Base-by-base conservation (phyloP, 352 stramenopile genomes). In the Achlya hypogyna region DNA sequence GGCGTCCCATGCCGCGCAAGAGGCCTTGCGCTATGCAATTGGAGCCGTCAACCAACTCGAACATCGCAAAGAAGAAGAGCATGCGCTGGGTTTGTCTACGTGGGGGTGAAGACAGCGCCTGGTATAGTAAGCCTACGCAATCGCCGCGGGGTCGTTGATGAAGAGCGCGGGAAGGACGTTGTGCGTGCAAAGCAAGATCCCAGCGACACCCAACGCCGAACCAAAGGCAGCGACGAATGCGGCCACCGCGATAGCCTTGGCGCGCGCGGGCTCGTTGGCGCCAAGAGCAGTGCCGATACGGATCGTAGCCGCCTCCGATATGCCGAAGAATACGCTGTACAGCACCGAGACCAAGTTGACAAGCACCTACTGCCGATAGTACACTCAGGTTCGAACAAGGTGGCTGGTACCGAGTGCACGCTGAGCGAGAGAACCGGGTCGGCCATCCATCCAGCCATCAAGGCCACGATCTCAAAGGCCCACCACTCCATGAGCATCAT, bases 401-500 rank as follows among this genome's bases (percentile, higher is more conserved):
- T 88, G 23, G 85, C 71, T 20, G 89, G 52, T 38, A 93, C 80
- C 22, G 82, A 88, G 62, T 93, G 84, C 18, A 88, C 82, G 40
- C 78, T 89, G 42, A 93, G 81, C 18, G 81, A 73, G 3, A 88
- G 66, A 38, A 91, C 77, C 40, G 77, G 78, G 71, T 88, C 74
- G 22, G 81, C 77, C 23, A 93, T 69, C 63, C 75, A 73, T 0
- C 84, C 84, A 0, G 82, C 82, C 27, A 88, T 77, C 6, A 75
- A 71, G 18, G 82, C 77, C 81, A 91, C 85, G 70, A 91, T 87
- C 69, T 93, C 84, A 49, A 89, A 93, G 38, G 84, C 80, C 68
- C 76, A 81, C 82, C 81, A 91, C 69, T 93, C 84, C 9, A 91
- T 64, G 49, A 89, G 56, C 72, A 93, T 79, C 78, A 90, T 89